phyloP scores from a whole-genome alignment of 805 yeast species.

The Maudiozyma serrabonitensis region DNA sequence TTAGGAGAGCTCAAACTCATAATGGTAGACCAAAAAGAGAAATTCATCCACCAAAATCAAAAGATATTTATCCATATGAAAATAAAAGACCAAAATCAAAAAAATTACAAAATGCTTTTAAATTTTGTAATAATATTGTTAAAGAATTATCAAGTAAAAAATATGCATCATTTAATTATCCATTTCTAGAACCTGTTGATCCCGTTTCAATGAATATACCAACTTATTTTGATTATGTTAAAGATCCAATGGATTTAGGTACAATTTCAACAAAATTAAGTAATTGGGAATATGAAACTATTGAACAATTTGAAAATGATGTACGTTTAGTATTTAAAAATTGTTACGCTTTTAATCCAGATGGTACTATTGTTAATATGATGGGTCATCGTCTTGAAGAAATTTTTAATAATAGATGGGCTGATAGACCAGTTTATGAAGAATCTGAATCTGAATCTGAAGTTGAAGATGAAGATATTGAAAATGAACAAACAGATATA shows the following conservation, averaged over 20 bases:
- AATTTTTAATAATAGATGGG: slow-evolving; percentile 81
- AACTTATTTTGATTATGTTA: slow-evolving; percentile 73
- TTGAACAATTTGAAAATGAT: slow-evolving; percentile 79
- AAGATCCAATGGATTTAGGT: slow-evolving; percentile 90
- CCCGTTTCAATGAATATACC: slow-evolving; percentile 92
- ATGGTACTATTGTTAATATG: slow-evolving; percentile 89
- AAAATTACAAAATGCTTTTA: slow-evolving; percentile 80
- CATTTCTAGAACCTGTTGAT: slow-evolving; percentile 90
- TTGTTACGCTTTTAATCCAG: slow-evolving; percentile 90
- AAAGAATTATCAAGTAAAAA: slow-evolving; percentile 79
- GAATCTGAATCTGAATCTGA: slow-evolving; percentile 38
- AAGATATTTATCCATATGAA: slow-evolving; percentile 80
- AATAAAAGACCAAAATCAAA: slow-evolving; percentile 69
- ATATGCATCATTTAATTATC: slow-evolving; percentile 76
- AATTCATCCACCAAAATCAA: slow-evolving; percentile 92
- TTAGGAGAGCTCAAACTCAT: slow-evolving; percentile 64
- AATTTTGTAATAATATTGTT: slow-evolving; percentile 72
- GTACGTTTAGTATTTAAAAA: slow-evolving; percentile 75
- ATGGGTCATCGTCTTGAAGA: slow-evolving; percentile 91
- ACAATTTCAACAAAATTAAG: slow-evolving; percentile 72
- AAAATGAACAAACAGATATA: slow-evolving; percentile 21
- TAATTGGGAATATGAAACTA: slow-evolving; percentile 81
- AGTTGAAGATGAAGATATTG: slow-evolving; percentile 31
- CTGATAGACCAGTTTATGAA: slow-evolving; percentile 67
- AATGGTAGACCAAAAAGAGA: slow-evolving; percentile 91